Conservation (phyloP, 179 eudicot species). For the Beta lomatogona region DNA sequence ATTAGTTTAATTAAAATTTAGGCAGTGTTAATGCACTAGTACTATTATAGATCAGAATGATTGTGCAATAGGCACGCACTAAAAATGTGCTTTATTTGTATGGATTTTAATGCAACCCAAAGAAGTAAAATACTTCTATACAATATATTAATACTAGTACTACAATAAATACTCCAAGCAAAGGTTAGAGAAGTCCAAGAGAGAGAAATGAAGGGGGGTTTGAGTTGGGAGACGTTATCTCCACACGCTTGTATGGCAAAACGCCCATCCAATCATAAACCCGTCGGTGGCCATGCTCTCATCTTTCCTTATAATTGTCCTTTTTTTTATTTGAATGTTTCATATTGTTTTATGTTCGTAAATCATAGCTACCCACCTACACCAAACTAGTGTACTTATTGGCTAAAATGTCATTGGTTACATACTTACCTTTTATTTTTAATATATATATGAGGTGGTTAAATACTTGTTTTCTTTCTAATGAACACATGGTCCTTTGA, state of each 20-base stretch:
- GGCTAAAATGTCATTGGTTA: not conserved
- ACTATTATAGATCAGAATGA: too few relatives aligned
- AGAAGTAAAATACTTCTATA: not conserved
- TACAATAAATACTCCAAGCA: too few relatives aligned
- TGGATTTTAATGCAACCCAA: not conserved
- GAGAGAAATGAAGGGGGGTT: too few relatives aligned
- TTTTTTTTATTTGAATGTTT: not conserved
- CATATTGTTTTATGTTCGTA: conserved; percentile 8
- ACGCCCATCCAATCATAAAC: conserved; percentile 7
- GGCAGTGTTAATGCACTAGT: not conserved
- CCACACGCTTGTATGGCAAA: conserved; percentile 20
- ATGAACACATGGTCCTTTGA: too few relatives aligned
- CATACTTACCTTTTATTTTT: too few relatives aligned
- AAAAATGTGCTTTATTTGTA: not conserved
- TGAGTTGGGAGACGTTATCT: conserved; percentile 12
- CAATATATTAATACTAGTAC: too few relatives aligned
- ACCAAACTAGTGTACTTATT: not conserved
- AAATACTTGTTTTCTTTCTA: too few relatives aligned
- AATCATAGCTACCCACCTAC: conserved; percentile 9
- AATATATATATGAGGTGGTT: too few relatives aligned
- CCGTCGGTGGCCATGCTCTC: conserved; percentile 20
- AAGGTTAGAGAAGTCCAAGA: too few relatives aligned
- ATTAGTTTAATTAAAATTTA: too few relatives aligned
- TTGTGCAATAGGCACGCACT: not conserved
- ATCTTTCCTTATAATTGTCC: not conserved